These are phyloP conservation scores for Acorus calamus DNA, from an alignment of 106 monocot genomes.

Conservation along the genomic window DNA sequence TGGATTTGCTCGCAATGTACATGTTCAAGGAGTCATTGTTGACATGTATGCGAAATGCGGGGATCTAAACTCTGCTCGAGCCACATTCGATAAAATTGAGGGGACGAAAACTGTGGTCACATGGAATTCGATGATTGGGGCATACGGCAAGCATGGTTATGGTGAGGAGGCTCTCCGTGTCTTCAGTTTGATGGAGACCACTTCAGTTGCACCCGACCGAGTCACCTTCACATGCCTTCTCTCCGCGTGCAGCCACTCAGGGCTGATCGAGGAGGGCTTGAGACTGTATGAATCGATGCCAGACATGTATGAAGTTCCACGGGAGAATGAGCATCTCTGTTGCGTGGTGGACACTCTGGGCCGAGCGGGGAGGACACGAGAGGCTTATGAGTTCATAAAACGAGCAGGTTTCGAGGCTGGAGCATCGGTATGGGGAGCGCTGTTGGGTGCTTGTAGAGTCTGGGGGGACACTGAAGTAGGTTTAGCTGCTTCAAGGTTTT, in stretches of 20 bases:
- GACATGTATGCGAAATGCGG: constrained; percentile 50
- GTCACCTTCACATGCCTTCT: constrained; percentile 44
- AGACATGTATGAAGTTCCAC: constrained; percentile 7
- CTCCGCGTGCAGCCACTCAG: constrained; percentile 52
- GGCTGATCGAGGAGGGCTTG: constrained; percentile 27
- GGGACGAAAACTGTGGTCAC: constrained; percentile 5
- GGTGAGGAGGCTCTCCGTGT: constrained; percentile 21
- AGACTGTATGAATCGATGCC: constrained; percentile 25
- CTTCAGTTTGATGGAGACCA: constrained; percentile 21
- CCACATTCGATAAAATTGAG: constrained; percentile 12
- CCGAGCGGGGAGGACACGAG: constrained; percentile 24
- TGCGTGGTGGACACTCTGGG: constrained; percentile 53
- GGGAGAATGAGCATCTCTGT: constrained; percentile 32
- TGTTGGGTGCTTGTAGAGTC: constrained; percentile 29
- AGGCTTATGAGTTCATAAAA: constrained; percentile 29
- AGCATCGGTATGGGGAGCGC: constrained; percentile 28
- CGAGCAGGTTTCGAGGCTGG: not conserved
- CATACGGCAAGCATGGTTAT: constrained; percentile 42
- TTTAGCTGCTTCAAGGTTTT: constrained; percentile 20
- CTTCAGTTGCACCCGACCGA: constrained; percentile 17
- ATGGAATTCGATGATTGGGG: constrained; percentile 53
- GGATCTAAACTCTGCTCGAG: constrained; percentile 10
- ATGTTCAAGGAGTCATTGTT: constrained; percentile 24
- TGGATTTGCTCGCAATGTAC: constrained; percentile 18
- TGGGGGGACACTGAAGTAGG: constrained; percentile 24